Percentiles rank a stretch among this genome's conserved stretches.
phyloP scores from a whole-genome alignment of 192 early-diverging fungal genomes.

The Mortierella claussenii region DNA sequence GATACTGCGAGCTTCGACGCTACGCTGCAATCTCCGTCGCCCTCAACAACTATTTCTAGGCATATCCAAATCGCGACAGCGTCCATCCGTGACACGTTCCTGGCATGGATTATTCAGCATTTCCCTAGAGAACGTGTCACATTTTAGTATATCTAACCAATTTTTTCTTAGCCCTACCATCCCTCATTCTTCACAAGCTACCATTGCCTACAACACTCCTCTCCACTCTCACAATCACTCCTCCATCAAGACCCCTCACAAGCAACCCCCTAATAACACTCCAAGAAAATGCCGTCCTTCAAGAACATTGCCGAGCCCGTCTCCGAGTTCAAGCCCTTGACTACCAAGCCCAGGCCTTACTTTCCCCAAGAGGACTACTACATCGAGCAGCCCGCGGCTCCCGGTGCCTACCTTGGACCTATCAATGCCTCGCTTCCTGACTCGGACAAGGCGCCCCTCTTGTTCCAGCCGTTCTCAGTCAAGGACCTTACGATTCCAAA shows the following conservation, averaged over 20 bases:
- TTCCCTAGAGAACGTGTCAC: slow-evolving; percentile 30
- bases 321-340: slow-evolving; percentile 2
- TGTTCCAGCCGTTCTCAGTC: slow-evolving; percentile 78
- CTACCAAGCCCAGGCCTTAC: slow-evolving; percentile 11
- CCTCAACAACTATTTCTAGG: background rate
- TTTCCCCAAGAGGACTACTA: slow-evolving; percentile 35
- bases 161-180: background rate
- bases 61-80: background rate
- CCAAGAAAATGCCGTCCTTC: slow-evolving; percentile 24
- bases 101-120: slow-evolving; percentile 12
- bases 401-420: slow-evolving; percentile 46
- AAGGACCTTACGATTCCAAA: slow-evolving; percentile 79
- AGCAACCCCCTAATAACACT: background rate
- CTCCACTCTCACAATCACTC: slow-evolving; percentile 2
- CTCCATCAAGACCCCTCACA: background rate
- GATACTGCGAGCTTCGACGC: too few relatives aligned
- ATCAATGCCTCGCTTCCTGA: slow-evolving; percentile 22
- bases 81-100: slow-evolving; percentile 10
- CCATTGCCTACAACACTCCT: too few relatives aligned
- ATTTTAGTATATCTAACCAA: slow-evolving; percentile 18
- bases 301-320: slow-evolving; percentile 6
- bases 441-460: slow-evolving; percentile 29
- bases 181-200: too few relatives aligned
- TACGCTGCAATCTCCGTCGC: background rate
- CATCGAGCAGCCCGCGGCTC: slow-evolving; percentile 27